Conservation (phyloP, 1,284 basidiomycete species). For the Schizophyllum amplum region DNA sequence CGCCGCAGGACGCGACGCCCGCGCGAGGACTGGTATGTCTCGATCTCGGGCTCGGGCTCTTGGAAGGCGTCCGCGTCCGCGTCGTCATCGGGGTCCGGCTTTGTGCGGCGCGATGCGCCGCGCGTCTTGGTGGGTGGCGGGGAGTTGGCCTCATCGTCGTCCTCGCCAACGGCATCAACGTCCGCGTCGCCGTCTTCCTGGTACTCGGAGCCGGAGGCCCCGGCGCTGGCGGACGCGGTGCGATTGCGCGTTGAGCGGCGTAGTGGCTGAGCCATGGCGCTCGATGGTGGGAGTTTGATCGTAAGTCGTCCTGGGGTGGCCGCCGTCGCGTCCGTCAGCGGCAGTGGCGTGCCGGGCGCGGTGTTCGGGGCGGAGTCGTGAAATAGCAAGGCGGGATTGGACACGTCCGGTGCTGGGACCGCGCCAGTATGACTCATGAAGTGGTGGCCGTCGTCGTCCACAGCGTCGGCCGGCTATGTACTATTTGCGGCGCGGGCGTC, state of each 20-base stretch:
- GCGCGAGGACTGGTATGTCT: slow-evolving; percentile 20
- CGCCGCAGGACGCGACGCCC: slow-evolving; percentile 40
- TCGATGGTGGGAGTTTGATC: slow-evolving; percentile 26
- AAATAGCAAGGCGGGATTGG: background rate
- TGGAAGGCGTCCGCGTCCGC: background rate
- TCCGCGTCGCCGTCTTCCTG: slow-evolving; percentile 48
- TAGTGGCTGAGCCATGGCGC: slow-evolving; percentile 16
- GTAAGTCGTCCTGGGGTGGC: background rate
- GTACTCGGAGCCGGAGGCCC: slow-evolving; percentile 62
- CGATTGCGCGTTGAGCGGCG: slow-evolving; percentile 32
- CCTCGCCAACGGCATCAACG: slow-evolving; percentile 24
- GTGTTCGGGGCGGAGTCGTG: background rate
- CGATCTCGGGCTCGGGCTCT: slow-evolving; percentile 23
- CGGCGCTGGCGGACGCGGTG: slow-evolving; percentile 14
- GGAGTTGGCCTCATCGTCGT: slow-evolving; percentile 13
- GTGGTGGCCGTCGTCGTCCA: background rate
- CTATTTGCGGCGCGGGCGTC: too few species aligned
- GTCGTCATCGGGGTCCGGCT: background rate
- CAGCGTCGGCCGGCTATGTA: too few species aligned
- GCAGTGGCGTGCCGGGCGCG: background rate
- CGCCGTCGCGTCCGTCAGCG: background rate
- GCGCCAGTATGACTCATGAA: background rate
- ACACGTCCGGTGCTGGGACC: too few species aligned
- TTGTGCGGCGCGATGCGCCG: background rate
- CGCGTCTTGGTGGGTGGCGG: background rate